These are phyloP conservation scores for Sinapis alba DNA, from an alignment of 441 rosid genomes.

Conservation along the genomic window DNA sequence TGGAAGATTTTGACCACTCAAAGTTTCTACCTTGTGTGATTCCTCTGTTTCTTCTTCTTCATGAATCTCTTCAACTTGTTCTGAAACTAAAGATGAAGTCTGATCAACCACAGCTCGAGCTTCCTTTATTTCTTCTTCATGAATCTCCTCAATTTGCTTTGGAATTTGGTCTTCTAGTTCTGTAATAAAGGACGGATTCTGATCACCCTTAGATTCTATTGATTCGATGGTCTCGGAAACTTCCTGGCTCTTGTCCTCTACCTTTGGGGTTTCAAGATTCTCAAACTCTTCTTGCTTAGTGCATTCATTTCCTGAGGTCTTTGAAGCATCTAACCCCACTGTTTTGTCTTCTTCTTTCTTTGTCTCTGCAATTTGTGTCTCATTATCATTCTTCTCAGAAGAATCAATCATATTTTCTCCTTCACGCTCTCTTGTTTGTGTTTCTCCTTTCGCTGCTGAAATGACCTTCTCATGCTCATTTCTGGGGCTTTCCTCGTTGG, in stretches of 20 bases:
- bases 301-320: slow-evolving; percentile 4
- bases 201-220: slow-evolving; percentile 13
- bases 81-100: slow-evolving; percentile 27
- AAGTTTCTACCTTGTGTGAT: slow-evolving; percentile 2
- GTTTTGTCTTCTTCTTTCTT: slow-evolving; percentile 7
- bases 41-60: slow-evolving; percentile 29
- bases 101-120: slow-evolving; percentile 14
- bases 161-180: slow-evolving; percentile 36
- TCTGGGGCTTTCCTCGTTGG: slow-evolving; percentile 6
- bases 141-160: slow-evolving; percentile 27
- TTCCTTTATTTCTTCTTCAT: slow-evolving; percentile 39
- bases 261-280: slow-evolving; percentile 21
- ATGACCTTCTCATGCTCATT: not conserved
- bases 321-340: slow-evolving; percentile 6
- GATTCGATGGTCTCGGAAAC: slow-evolving; percentile 20
- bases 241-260: slow-evolving; percentile 33
- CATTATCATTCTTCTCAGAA: not conserved
- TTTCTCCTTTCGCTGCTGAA: slow-evolving; percentile 5
- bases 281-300: slow-evolving; percentile 8
- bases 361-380: slow-evolving; percentile 12
- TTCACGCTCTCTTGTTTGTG: slow-evolving; percentile 14
- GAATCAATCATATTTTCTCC: not conserved
- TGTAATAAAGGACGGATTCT: slow-evolving; percentile 26
- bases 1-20: slow-evolving; percentile 9
- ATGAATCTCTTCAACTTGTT: slow-evolving; percentile 23